Base-by-base conservation (phyloP, 2,329 filamentous ascomycete genomes). In the Blastomyces emzantsi region DNA sequence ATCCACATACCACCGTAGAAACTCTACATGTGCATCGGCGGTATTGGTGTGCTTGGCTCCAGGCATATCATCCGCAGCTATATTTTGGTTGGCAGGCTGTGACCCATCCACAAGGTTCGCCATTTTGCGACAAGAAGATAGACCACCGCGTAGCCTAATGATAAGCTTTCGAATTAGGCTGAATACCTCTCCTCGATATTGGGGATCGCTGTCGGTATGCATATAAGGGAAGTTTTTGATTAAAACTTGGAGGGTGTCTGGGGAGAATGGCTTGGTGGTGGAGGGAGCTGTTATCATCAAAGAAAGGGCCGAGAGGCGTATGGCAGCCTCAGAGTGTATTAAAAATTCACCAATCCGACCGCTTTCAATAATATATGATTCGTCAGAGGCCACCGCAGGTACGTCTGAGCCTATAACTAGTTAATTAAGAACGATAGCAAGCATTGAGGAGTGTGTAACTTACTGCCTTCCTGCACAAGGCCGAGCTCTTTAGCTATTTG, bases 141-240 rank as follows among this genome's bases (percentile, higher is more conserved):
- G 85, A 11, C 87, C 84, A 30, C 86, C 87, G 67, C 88, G 83
- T 4, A 96, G 78, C 54, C 92, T 86, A 69, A 89, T 87, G 64
- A 92, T 85, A 73, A 97, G 85, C 69, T 87, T 87, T 66, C 90
- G 87, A 2, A 88, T 85, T 66, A 90, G 84, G 30, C 86, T 86
- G 33, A 93, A 81, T 1, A 95, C 81, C 68, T 96, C 90, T 64
- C 92, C 88, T 63, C 94, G 86, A 67, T 92, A 89, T 69, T 93
- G 91, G 6, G 93, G 87, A 72, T 97, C 92, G 0, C 90, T 86
- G 66, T 97, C 92, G 2, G 90, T 85, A 72, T 95, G 88, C 67
- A 93, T 85, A 19, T 87, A 83, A 0, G 84, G 81, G 3, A 97
- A 76, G 64, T 90, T 85, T 43, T 78, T 80, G 62, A 81, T 81